These are phyloP conservation scores for Rhytidhysteron rufulum DNA, from an alignment of 2,329 filamentous ascomycete species.

Conservation along the genomic window DNA sequence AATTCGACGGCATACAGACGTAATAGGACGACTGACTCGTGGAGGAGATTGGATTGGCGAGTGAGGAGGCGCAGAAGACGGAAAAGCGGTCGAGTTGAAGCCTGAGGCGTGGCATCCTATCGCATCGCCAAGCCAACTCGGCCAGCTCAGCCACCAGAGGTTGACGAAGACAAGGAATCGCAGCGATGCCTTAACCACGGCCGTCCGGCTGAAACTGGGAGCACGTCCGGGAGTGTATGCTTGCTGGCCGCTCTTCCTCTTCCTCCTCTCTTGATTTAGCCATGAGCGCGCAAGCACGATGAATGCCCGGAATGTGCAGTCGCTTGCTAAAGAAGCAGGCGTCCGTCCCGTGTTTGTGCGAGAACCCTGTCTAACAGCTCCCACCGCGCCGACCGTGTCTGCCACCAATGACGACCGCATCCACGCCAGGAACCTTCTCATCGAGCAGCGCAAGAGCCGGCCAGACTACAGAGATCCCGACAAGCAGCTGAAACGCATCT, in stretches of 20 bases:
- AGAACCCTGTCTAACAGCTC: constrained; percentile 29
- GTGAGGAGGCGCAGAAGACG: not conserved
- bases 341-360: constrained; percentile 21
- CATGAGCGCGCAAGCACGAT: constrained; percentile 13
- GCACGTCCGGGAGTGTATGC: not conserved
- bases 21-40: no score
- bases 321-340: constrained; percentile 26
- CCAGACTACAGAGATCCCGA: constrained; percentile 25
- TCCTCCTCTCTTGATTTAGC: not conserved
- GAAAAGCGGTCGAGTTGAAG: not conserved
- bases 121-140: not conserved
- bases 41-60: no score
- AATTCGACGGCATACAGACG: no score
- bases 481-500: constrained; percentile 31
- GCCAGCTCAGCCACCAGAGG: not conserved
- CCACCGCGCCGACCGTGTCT: constrained; percentile 23
- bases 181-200: no score
- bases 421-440: constrained; percentile 26
- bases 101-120: not conserved
- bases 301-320: constrained; percentile 23
- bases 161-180: no score
- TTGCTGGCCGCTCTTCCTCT: not conserved
- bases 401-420: constrained; percentile 29
- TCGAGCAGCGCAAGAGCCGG: constrained; percentile 25
- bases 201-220: no score